A percentile compares a stretch with the other conserved stretches of the same genome.
These are phyloP conservation scores for Plectosphaerella sp. DNA, from an alignment of 2,329 filamentous ascomycete species.

Conservation along the genomic window DNA sequence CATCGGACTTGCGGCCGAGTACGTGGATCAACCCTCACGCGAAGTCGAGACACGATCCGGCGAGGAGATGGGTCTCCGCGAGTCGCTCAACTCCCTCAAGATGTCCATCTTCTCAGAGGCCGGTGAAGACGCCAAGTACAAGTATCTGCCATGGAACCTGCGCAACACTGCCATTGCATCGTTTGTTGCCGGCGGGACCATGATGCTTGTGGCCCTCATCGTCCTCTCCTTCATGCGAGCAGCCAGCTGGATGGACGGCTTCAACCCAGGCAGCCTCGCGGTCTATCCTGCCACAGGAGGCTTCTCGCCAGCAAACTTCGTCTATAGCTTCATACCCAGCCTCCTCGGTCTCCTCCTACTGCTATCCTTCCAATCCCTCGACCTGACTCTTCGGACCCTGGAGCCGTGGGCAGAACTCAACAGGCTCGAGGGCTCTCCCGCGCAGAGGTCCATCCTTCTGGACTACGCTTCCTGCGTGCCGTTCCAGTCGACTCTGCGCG, in stretches of 20 bases:
- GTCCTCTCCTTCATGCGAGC: slow-evolving; percentile 73
- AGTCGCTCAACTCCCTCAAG: slow-evolving; percentile 18
- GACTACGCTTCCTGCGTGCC: slow-evolving; percentile 68
- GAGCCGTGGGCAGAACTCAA: slow-evolving; percentile 65
- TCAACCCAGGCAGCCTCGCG: slow-evolving; percentile 63
- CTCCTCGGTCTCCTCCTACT: slow-evolving; percentile 63
- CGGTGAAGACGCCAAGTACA: slow-evolving; percentile 38
- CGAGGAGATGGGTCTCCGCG: slow-evolving; percentile 15
- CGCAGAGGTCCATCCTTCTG: slow-evolving; percentile 60
- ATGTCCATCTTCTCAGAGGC: slow-evolving; percentile 38
- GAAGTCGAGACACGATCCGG: slow-evolving; percentile 12
- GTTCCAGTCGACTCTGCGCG: slow-evolving; percentile 52
- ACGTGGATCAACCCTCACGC: slow-evolving; percentile 11
- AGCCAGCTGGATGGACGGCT: slow-evolving; percentile 63
- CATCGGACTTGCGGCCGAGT: slow-evolving; percentile 56
- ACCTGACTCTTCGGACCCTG: slow-evolving; percentile 60
- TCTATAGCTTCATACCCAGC: slow-evolving; percentile 74
- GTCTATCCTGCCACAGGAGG: slow-evolving; percentile 51
- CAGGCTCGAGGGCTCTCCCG: slow-evolving; percentile 52
- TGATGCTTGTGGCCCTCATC: slow-evolving; percentile 66
- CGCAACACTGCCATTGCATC: slow-evolving; percentile 60
- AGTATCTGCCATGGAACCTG: slow-evolving; percentile 75
- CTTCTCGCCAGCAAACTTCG: slow-evolving; percentile 83
- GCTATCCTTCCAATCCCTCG: slow-evolving; percentile 62
- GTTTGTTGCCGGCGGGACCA: slow-evolving; percentile 56